A percentile compares a stretch with the other conserved stretches of the same genome.
These are phyloP conservation scores for Chalciporus piperatoides DNA, from an alignment of 1,284 basidiomycete species.

Conservation along the genomic window DNA sequence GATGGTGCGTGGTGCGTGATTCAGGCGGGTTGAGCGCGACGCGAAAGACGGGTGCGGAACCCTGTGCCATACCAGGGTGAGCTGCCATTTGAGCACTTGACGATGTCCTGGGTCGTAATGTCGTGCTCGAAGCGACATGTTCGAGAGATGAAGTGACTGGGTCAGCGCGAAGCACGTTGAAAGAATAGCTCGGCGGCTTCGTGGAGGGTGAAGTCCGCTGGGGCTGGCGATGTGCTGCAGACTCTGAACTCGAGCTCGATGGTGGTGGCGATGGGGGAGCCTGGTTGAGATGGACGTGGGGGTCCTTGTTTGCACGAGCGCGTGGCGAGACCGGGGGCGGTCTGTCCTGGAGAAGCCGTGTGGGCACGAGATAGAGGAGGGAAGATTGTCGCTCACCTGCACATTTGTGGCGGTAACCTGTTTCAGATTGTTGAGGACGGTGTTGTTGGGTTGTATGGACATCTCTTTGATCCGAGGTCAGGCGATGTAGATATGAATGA, in stretches of 20 bases:
- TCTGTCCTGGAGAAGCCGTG: conserved; percentile 3
- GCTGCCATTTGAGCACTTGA: conserved; percentile 5
- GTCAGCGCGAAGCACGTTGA: conserved; percentile 42
- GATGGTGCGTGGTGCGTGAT: conserved; percentile 17
- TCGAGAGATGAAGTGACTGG: conserved; percentile 42
- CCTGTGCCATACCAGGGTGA: conserved; percentile 29
- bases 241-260: conserved; percentile 30
- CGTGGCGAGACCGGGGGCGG: conserved; percentile 6
- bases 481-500: background rate
- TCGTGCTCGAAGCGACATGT: conserved; percentile 42
- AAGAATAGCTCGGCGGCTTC: conserved; percentile 30
- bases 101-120: conserved; percentile 32
- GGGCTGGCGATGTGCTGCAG: conserved; percentile 14
- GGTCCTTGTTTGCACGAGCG: background rate
- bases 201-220: conserved; percentile 11
- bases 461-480: conserved; percentile 14
- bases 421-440: background rate
- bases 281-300: conserved; percentile 10
- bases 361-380: conserved; percentile 4
- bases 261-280: conserved; percentile 28
- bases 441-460: conserved; percentile 17
- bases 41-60: conserved; percentile 36
- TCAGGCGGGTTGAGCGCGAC: conserved; percentile 29
- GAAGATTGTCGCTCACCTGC: conserved; percentile 7
- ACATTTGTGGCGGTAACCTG: background rate